Percentiles rank a stretch among this genome's conserved stretches.
phyloP scores from a whole-genome alignment of 495 filamentous ascomycete species.

The Neurospora sp. region DNA sequence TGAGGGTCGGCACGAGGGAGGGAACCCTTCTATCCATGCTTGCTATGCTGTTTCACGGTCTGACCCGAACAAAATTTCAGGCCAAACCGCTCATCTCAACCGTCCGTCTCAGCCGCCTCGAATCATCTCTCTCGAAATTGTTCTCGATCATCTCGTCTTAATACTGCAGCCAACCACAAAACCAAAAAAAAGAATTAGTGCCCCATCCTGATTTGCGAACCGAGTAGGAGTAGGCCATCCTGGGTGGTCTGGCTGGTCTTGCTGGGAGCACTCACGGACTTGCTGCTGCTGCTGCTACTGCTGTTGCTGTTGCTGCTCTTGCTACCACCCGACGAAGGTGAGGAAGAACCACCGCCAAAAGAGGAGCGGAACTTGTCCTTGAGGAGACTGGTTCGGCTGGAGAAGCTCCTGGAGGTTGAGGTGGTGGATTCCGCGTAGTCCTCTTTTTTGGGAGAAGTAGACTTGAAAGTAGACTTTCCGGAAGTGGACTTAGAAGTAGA shows the following conservation, averaged over 20 bases:
- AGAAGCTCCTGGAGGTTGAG: slow-evolving; percentile 6
- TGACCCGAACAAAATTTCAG: neutral
- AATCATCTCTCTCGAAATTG: neutral
- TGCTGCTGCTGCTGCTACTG: neutral
- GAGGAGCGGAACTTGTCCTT: slow-evolving; percentile 9
- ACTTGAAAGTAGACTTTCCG: neutral
- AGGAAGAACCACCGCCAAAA: neutral
- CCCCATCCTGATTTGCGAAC: neutral
- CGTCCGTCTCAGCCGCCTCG: neutral
- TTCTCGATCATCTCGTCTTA: neutral
- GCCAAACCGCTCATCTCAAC: neutral
- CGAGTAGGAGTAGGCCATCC: neutral
- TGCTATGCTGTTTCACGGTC: neutral
- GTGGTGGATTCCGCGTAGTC: slow-evolving; percentile 6
- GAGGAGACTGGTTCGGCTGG: slow-evolving; percentile 11
- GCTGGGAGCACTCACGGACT: too few species aligned
- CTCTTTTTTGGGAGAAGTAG: neutral
- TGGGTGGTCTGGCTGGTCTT: neutral
- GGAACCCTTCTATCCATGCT: neutral
- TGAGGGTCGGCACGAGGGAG: neutral
- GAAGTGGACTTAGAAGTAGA: neutral
- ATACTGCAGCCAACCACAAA: neutral
- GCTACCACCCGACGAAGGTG: neutral
- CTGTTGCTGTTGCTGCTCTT: neutral
- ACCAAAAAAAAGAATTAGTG: neutral